Evolutionary conservation across 306 rosid species (phyloP).

Genomic region (Amphicarpaea edgeworthii): DNA sequence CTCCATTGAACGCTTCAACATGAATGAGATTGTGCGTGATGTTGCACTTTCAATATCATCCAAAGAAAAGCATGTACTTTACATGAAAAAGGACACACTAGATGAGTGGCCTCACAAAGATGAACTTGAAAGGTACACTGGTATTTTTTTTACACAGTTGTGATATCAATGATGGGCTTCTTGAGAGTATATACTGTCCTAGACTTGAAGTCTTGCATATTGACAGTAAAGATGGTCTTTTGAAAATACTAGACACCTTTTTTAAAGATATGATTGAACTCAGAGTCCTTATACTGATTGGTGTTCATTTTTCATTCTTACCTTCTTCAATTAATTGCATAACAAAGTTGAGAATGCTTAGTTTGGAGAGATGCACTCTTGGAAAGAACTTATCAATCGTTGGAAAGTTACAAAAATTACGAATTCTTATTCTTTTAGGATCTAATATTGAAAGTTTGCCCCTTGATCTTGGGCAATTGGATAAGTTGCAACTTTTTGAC

Average conservation of each 20-base stretch:
- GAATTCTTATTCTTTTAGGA: constrained; percentile 39
- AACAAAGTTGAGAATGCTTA: constrained; percentile 25
- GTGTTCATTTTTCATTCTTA: background rate
- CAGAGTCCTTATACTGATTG: background rate
- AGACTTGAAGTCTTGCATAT: constrained; percentile 16
- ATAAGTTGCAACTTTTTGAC: constrained; percentile 30
- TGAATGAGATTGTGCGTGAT: constrained; percentile 28
- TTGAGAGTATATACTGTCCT: background rate
- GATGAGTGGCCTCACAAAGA: constrained; percentile 40
- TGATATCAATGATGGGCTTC: constrained; percentile 8
- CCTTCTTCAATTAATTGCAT: constrained; percentile 17
- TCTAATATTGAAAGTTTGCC: constrained; percentile 37
- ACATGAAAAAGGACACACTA: background rate
- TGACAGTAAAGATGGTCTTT: background rate
- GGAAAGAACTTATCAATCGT: background rate
- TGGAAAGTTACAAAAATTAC: constrained; percentile 28
- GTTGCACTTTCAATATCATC: constrained; percentile 37
- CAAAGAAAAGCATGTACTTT: background rate
- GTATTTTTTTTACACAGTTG: background rate
- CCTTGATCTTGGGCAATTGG: background rate
- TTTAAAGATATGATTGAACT: constrained; percentile 20
- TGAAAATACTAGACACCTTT: constrained; percentile 1
- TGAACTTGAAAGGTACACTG: constrained; percentile 13
- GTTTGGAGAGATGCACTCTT: constrained; percentile 18
- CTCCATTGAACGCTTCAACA: constrained; percentile 2